A percentile compares a stretch with the other conserved stretches of the same genome.
Conservation (phyloP, 2,329 filamentous ascomycete genomes). For the Sarocladium kiliense region DNA sequence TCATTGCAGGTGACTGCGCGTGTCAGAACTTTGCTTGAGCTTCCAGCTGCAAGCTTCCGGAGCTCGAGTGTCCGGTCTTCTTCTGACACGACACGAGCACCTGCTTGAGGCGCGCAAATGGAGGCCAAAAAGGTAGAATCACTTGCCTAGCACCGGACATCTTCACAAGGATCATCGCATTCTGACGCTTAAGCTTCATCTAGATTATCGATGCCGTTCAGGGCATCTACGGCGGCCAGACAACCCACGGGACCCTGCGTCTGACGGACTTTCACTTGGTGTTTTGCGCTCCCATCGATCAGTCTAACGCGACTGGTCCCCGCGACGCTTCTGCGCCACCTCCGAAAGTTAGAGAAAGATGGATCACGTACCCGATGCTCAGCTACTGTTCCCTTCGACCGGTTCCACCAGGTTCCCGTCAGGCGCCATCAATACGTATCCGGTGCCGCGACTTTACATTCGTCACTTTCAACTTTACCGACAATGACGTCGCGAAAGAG, state of each 20-base stretch:
- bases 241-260: conserved; percentile 51
- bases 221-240: conserved; percentile 54
- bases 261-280: conserved; percentile 59
- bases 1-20: too few relatives aligned
- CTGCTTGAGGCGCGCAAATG: background rate
- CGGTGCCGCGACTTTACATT: conserved; percentile 92
- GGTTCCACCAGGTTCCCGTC: conserved; percentile 61
- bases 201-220: conserved; percentile 54
- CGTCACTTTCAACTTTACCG: conserved; percentile 81
- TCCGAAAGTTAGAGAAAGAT: conserved; percentile 59
- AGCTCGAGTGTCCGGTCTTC: too few relatives aligned
- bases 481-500: conserved; percentile 70
- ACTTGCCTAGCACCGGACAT: background rate
- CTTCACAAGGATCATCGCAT: background rate
- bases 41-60: too few relatives aligned
- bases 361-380: conserved; percentile 94
- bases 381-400: conserved; percentile 73
- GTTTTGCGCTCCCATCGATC: conserved; percentile 40
- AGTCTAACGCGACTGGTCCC: conserved; percentile 15
- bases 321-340: conserved; percentile 18
- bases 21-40: too few relatives aligned
- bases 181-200: background rate
- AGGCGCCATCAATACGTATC: conserved; percentile 77
- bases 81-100: too few relatives aligned
- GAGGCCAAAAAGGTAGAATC: background rate